A percentile compares a stretch with the other conserved stretches of the same genome.
Conservation (phyloP, 345 rosid genomes). For the Bruguiera sexangula region DNA sequence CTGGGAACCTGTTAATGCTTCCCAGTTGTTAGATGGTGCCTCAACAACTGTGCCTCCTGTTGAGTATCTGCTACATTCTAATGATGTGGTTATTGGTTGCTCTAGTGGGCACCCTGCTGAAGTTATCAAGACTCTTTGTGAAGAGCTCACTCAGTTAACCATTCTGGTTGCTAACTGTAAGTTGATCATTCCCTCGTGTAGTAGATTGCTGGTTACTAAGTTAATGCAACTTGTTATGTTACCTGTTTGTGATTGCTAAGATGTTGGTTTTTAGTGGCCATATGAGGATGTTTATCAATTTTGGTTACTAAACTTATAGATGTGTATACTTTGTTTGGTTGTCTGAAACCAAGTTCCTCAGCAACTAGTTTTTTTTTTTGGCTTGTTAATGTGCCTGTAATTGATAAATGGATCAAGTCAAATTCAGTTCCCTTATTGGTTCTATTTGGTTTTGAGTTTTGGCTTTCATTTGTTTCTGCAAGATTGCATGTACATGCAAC, state of each 20-base stretch:
- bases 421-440: too few relatives aligned
- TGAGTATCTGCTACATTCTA: conserved; percentile 27
- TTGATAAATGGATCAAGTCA: too few relatives aligned
- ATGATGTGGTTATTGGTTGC: conserved; percentile 50
- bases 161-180: conserved; percentile 47
- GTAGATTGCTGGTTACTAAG: conserved; percentile 10
- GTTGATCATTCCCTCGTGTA: conserved; percentile 21
- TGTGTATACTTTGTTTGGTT: too few relatives aligned
- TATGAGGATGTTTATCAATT: too few relatives aligned
- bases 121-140: conserved; percentile 43
- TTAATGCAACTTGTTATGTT: not conserved
- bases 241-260: not conserved
- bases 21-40: conserved; percentile 39
- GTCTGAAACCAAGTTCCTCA: too few relatives aligned
- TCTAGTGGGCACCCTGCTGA: conserved; percentile 67
- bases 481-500: too few relatives aligned
- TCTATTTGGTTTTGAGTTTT: too few relatives aligned
- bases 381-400: too few relatives aligned
- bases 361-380: too few relatives aligned
- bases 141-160: conserved; percentile 48
- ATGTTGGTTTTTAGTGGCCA: not conserved
- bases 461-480: too few relatives aligned
- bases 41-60: conserved; percentile 26
- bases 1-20: conserved; percentile 55
- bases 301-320: too few relatives aligned